These are phyloP conservation scores for Circinella minor DNA, from an alignment of 371 early-diverging fungal species.

Conservation along the genomic window DNA sequence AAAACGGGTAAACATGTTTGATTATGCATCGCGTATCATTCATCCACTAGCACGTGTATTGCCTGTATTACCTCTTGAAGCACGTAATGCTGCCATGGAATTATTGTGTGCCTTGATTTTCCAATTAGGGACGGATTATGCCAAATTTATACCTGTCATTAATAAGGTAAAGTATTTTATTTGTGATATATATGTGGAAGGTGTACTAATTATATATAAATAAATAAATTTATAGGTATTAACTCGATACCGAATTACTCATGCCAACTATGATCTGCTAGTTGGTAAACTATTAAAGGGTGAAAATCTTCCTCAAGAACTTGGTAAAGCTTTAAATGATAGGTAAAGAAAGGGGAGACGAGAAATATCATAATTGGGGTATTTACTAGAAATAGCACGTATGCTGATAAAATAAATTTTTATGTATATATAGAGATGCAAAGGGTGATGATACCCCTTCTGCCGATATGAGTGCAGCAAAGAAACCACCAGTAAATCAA, in stretches of 20 bases:
- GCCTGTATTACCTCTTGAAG: conserved; percentile 58
- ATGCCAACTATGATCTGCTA: conserved; percentile 72
- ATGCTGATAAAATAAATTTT: neutral
- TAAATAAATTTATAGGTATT: conserved; percentile 51
- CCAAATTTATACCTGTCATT: conserved; percentile 89
- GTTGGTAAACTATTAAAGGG: conserved; percentile 78
- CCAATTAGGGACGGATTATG: conserved; percentile 88
- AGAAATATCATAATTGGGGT: too few species aligned
- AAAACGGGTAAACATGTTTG: conserved; percentile 83
- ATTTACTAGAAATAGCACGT: neutral
- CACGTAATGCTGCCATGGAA: conserved; percentile 80
- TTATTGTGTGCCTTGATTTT: conserved; percentile 83
- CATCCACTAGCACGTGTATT: conserved; percentile 88
- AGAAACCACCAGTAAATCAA: conserved; percentile 89
- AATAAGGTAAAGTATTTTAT: conserved; percentile 62
- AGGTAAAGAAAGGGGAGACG: conserved; percentile 17
- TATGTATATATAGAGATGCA: conserved; percentile 27
- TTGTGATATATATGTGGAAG: neutral
- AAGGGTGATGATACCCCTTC: conserved; percentile 57
- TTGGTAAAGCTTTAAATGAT: conserved; percentile 56
- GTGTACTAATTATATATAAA: too few species aligned
- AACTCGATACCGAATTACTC: conserved; percentile 67
- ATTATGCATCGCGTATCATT: conserved; percentile 91
- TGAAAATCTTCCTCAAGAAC: conserved; percentile 77
- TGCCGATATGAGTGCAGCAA: conserved; percentile 55